A percentile compares a stretch with the other conserved stretches of the same genome.
Conservation (phyloP, 345 rosid genomes). For the Dipteronia sinensis region DNA sequence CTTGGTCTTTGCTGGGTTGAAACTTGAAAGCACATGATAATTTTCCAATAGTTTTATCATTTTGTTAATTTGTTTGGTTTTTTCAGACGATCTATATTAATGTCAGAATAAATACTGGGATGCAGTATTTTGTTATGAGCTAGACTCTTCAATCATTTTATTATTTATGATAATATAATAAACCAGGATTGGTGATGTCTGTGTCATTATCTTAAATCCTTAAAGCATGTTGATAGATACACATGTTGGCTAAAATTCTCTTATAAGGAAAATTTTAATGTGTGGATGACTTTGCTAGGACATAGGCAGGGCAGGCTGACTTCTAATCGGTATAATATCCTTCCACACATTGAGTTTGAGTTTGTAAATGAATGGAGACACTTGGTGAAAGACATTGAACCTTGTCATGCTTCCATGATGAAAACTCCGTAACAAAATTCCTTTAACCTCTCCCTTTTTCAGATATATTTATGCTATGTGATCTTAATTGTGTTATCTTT, state of each 20-base stretch:
- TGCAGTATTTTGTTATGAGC: not conserved
- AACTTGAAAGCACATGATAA: not conserved
- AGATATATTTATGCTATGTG: not conserved
- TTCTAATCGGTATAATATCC: not conserved
- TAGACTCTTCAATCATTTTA: not conserved
- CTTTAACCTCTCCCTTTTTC: not conserved
- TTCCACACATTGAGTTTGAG: constrained; percentile 4
- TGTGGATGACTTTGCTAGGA: not conserved
- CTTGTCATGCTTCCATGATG: not conserved
- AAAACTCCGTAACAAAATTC: no score
- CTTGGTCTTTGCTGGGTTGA: not conserved
- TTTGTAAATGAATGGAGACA: not conserved
- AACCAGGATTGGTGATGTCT: not conserved
- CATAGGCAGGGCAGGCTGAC: not conserved
- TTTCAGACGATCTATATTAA: not conserved
- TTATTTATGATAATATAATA: not conserved
- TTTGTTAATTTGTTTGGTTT: not conserved
- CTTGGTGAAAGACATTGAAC: not conserved
- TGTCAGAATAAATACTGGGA: not conserved
- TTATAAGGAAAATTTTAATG: not conserved
- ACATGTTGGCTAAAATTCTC: not conserved
- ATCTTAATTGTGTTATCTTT: not conserved
- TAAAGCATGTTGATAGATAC: not conserved
- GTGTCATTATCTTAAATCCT: constrained; percentile 2
- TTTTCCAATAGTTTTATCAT: not conserved